Conservation (phyloP, 2,329 filamentous ascomycete genomes). For the Cladosporium sp. region DNA sequence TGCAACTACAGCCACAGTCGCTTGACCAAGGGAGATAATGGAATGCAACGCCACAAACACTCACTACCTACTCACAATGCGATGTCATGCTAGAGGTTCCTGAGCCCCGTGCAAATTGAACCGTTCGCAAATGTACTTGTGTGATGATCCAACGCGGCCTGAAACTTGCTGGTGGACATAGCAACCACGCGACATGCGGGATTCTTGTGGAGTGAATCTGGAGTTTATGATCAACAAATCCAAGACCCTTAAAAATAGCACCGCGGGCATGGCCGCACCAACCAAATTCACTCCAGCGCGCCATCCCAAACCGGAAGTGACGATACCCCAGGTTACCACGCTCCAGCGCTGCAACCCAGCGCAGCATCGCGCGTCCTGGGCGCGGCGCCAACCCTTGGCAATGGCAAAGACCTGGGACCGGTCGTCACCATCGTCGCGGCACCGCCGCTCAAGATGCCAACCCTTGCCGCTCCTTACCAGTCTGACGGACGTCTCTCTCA, state of each 20-base stretch:
- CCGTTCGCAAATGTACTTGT: neutral
- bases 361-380: neutral
- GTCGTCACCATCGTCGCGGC: neutral
- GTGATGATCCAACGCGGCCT: neutral
- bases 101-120: neutral
- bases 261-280: neutral
- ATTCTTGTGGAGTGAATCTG: neutral
- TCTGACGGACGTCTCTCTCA: neutral
- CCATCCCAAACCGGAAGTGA: neutral
- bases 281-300: neutral
- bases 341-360: neutral
- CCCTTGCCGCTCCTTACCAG: neutral
- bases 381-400: neutral
- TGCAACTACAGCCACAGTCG: too few species aligned
- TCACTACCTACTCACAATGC: too few species aligned
- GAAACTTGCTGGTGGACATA: constrained; percentile 2
- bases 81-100: too few species aligned
- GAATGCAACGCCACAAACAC: too few species aligned
- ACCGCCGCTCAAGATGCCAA: neutral
- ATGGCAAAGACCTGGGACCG: neutral
- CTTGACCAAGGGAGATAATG: too few species aligned
- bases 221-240: neutral
- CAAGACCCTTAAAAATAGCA: neutral
- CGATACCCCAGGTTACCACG: neutral
- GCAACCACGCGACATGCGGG: neutral